Base-by-base conservation (phyloP, 495 filamentous ascomycete species). In the Lepidopterella palustris region DNA sequence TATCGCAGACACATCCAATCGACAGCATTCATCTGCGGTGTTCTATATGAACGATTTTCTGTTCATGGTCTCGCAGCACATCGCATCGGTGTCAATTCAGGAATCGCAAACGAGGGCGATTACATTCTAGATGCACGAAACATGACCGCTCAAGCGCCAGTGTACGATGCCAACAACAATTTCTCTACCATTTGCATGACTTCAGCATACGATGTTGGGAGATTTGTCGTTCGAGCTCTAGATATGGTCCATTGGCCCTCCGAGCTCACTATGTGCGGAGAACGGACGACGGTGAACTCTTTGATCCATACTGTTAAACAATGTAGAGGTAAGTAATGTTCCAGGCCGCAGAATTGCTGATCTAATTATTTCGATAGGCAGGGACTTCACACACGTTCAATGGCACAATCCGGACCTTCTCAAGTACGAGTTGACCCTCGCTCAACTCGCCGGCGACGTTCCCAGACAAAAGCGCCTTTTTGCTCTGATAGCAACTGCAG, bases 21-120 rank as follows among this genome's bases (percentile, higher is more conserved):
- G 57, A 86, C 86, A 3, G 76, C 84, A 32, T 88, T 90, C 61
- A 79, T 80, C 1, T 90, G 87, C 67, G 87, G 87, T 32, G 67
- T 89, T n/a, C 83, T 90, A 64, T 89, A 88, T 74, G 87, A 90
- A 66, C 76, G 87, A 10, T 89, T 90, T 68, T 79, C 76, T 8
- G 82, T 81, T 10, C 82, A 81, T 10, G 87, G 87, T 3, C 72
- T 90, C 50, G 71, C 71, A 21, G 68, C 72, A 2, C 78, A 77
- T 53, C 70, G 74, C 3, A 83, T 89, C 31, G 84, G 85, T 8
- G 56, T 67, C 18, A 70, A 66, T 47, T 71, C 72, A 28, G 77
- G 77, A 29, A 67, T 83, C 28, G 71, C 73, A 15, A 74, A 73
- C 23, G 82, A 84, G 57, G 83, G 82, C 29, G 80, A 83, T 58